These are phyloP conservation scores for Pseudocercospora fuligena DNA, from an alignment of 2,329 filamentous ascomycete species.

Conservation along the genomic window DNA sequence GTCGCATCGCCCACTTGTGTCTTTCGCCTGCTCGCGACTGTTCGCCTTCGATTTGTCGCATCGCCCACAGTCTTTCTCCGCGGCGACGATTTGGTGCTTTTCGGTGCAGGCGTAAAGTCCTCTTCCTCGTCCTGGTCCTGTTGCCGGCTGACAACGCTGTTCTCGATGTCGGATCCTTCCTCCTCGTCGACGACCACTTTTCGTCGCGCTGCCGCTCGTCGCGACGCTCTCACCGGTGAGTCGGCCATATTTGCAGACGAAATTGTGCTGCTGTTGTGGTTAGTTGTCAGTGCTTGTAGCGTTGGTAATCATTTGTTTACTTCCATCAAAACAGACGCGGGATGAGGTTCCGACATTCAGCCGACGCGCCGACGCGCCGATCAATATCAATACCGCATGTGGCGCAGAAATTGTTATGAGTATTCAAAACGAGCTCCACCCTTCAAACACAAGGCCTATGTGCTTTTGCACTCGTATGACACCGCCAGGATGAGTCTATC, in stretches of 20 bases:
- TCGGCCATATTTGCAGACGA: slow-evolving; percentile 31
- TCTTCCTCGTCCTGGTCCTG: slow-evolving; percentile 70
- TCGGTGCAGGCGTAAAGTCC: slow-evolving; percentile 78
- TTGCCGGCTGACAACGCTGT: slow-evolving; percentile 58
- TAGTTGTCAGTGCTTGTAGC: background rate
- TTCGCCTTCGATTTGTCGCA: slow-evolving; percentile 52
- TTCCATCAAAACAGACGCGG: slow-evolving; percentile 7
- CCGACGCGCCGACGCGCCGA: background rate
- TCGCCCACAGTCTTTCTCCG: slow-evolving; percentile 56
- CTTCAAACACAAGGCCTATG: too few relatives aligned
- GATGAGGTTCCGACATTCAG: background rate
- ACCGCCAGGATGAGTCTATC: too few relatives aligned
- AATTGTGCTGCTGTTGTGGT: slow-evolving; percentile 11
- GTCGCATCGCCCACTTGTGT: slow-evolving; percentile 54
- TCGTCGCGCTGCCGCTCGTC: slow-evolving; percentile 67
- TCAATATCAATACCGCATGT: too few relatives aligned
- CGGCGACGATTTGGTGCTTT: slow-evolving; percentile 62
- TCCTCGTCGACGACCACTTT: slow-evolving; percentile 79
- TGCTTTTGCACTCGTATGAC: too few relatives aligned
- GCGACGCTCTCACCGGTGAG: slow-evolving; percentile 59
- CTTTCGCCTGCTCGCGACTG: slow-evolving; percentile 46
- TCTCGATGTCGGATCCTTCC: slow-evolving; percentile 62
- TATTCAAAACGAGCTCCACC: too few relatives aligned
- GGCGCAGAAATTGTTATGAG: too few relatives aligned
- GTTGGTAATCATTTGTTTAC: slow-evolving; percentile 1